Base-by-base conservation (phyloP, 257 asterid genomes). In the Mitragyna speciosa region DNA sequence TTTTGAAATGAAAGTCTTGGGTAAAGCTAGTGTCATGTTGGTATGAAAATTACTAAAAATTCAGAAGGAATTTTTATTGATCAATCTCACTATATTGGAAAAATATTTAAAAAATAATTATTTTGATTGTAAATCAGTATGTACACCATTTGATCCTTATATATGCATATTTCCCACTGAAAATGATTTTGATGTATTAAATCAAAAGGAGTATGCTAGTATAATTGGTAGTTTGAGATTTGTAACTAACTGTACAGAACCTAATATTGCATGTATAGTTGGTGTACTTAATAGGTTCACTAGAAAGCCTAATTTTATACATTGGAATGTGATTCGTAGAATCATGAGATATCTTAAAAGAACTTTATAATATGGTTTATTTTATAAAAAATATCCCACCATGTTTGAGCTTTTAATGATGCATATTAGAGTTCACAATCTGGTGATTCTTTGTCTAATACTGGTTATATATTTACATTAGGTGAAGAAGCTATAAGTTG, bases 141-240 rank as follows among this genome's bases (percentile, higher is more conserved):
- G 4, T 59, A 22, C 66, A 22, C 66, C 66, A 0, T 59, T 59
- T 59, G 66, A 59, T 24, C 2, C 30, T 20, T 1, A 17, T 47
- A 7, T 45, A 6, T 7, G 9, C 8, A 47, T 72, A 72, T 72
- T 9, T 22, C 17, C 22, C 3, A 12, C 8, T 11, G 7, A 47
- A 12, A 47, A 24, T 72, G 41, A 72, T 43, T 2, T 1, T 45
- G 33, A 0, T 72, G 61, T 72, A 1, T 17, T 24, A 3, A 72
- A 47, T 43, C n/a, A 63, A 76, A 41, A 41, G 0, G 73, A 76
- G 1, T 64, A 64, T 61, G 72, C 80, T 22, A 76, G 73, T 28
- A n/a, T 61, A 22, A 76, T 45, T 77, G 48, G n/a, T 6, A 77
- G 45, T 26, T 52, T 74, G 28, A 26, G 4, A 24, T 74, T 31